phyloP scores from a whole-genome alignment of 2,329 filamentous ascomycete genomes.

The Penicillium vulpinum region DNA sequence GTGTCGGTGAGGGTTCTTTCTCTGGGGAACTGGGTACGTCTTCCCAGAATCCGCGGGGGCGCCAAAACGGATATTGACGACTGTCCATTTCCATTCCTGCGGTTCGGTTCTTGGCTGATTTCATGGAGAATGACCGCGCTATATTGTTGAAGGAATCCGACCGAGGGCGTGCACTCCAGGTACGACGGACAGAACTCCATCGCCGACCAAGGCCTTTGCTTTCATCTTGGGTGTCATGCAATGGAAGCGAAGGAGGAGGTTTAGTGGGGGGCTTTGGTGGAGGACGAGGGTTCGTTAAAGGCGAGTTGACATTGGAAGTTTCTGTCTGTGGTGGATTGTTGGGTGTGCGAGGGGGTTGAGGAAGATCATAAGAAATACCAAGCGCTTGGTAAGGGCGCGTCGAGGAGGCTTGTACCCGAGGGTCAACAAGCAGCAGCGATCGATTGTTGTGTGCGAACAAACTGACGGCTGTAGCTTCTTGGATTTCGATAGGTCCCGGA shows the following conservation, averaged over 20 bases:
- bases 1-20: constrained; percentile 41
- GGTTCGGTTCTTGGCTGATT: constrained; percentile 45
- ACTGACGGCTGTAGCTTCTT: constrained; percentile 61
- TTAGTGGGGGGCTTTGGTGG: constrained; percentile 59
- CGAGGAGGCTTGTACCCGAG: constrained; percentile 38
- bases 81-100: constrained; percentile 48
- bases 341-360: constrained; percentile 29
- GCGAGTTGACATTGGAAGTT: constrained; percentile 51
- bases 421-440: constrained; percentile 64
- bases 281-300: constrained; percentile 59
- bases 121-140: constrained; percentile 41
- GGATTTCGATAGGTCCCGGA: constrained; percentile 57
- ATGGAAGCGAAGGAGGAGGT: constrained; percentile 57
- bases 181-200: constrained; percentile 41
- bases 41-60: constrained; percentile 64
- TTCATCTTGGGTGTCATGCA: constrained; percentile 32
- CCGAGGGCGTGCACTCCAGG: constrained; percentile 38
- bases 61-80: constrained; percentile 62
- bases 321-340: constrained; percentile 18
- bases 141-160: constrained; percentile 44
- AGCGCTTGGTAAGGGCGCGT: constrained; percentile 33
- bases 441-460: constrained; percentile 65
- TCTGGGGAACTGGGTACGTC: constrained; percentile 46
- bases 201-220: constrained; percentile 30
- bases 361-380: constrained; percentile 9